phyloP scores from a whole-genome alignment of 352 stramenopile genomes.

The Pythium vanterpoolii region DNA sequence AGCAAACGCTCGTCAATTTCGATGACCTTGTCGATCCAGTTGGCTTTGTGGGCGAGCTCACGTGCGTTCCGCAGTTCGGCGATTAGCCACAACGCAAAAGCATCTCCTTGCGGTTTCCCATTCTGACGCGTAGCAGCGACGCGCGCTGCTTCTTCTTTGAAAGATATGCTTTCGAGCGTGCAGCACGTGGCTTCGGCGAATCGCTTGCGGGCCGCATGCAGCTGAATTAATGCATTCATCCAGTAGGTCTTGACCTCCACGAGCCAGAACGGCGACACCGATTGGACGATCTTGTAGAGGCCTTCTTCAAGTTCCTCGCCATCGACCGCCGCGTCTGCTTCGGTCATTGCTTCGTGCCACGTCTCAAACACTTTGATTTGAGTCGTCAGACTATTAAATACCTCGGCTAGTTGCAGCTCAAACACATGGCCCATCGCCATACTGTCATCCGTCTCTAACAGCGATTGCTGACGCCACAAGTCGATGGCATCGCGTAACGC shows the following conservation, averaged over 20 bases:
- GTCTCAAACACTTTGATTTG: conserved; percentile 60
- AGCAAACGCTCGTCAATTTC: conserved; percentile 56
- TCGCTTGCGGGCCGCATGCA: conserved; percentile 38
- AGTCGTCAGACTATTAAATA: conserved; percentile 45
- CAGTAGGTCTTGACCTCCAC: conserved; percentile 56
- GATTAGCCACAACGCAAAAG: conserved; percentile 25
- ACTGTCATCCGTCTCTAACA: conserved; percentile 7
- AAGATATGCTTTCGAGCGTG: conserved; percentile 47
- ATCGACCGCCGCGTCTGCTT: conserved; percentile 22
- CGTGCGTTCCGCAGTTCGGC: conserved; percentile 38
- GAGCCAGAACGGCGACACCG: conserved; percentile 57
- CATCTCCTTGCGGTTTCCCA: not conserved
- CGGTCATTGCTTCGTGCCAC: conserved; percentile 39
- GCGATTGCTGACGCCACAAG: conserved; percentile 41
- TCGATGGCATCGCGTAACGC: conserved; percentile 48
- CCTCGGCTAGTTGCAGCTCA: conserved; percentile 39
- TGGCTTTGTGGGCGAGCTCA: conserved; percentile 37
- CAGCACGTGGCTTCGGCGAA: conserved; percentile 65
- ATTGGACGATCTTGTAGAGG: conserved; percentile 37
- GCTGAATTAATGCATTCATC: conserved; percentile 52
- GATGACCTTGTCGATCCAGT: conserved; percentile 51
- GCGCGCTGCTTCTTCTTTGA: conserved; percentile 13
- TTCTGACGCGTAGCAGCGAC: not conserved
- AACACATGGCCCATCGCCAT: conserved; percentile 25
- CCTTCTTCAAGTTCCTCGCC: conserved; percentile 71